Evolutionary conservation across 1,284 basidiomycete genomes (phyloP), one percentile per base, ranked within the genome.

Genomic region (Salmacisia buchloeana): DNA sequence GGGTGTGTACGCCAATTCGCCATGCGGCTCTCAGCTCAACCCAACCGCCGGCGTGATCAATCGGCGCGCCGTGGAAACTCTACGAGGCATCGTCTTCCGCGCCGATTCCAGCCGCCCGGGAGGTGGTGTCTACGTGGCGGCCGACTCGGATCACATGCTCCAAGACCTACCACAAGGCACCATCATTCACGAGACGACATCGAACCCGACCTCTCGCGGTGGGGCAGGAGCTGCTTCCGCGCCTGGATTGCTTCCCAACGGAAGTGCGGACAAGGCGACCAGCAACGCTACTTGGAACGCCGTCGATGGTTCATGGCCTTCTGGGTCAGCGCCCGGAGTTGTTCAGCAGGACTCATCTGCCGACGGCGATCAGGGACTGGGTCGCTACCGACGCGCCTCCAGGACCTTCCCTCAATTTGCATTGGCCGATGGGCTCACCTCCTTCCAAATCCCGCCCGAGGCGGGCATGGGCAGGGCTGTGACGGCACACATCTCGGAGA

Each of bases 71-170:
- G 69, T 68, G 2, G 78, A 79, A 12, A 74, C 72, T 12, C 74
- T 86, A 4, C 81, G 83, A 23, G 83, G 82, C 35, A 81, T 91
- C 63, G 84, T 86, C 68, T 92, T 89, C 81, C 85, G 85, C 43
- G 63, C 65, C 4, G 82, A 82, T 62, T 63, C 73, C 0, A 69
- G 71, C 56, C 84, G 88, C 54, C 90, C 90, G 4, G 91, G 91
- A 27, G 88, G 88, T 12, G 92, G 92, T 25, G 87, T 93, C 18
- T 94, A 88, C 72, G 81, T 94, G 52, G 89, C 89, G 1, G 73
- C 74, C n/a, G 69, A 71, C 23, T 58, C 65, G 43, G 64, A 62
- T 13, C 85, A 85, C 18, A 83, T 85, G 71, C 84, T 87, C 63
- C 82, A 84, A 62, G 87, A 88, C 70, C 58, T 90, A 56, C 85